Conservation (phyloP, 257 asterid species). For the Nemophila menziesii region DNA sequence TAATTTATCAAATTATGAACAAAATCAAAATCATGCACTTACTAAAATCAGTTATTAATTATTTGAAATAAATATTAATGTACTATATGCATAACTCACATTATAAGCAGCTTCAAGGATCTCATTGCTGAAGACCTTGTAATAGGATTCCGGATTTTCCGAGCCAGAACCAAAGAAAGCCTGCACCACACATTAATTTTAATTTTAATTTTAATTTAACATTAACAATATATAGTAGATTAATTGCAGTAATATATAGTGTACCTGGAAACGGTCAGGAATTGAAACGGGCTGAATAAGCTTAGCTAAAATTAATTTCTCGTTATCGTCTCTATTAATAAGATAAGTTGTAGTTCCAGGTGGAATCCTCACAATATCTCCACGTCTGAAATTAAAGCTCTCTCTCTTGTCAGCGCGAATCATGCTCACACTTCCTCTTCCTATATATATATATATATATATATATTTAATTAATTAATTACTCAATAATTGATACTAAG, state of each 20-base stretch:
- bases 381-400: slow-evolving; percentile 19
- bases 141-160: slow-evolving; percentile 27
- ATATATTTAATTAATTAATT: no score
- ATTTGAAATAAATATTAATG: no score
- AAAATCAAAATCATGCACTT: no score
- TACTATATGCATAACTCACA: no score
- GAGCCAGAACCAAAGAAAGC: slow-evolving; percentile 35
- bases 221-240: no score
- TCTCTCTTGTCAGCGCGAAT: slow-evolving; percentile 15
- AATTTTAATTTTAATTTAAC: no score
- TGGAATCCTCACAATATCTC: slow-evolving; percentile 27
- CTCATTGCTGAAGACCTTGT: slow-evolving; percentile 32
- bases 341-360: slow-evolving; percentile 26
- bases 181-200: slow-evolving; percentile 10
- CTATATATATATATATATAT: no score
- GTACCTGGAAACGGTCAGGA: slow-evolving; percentile 30
- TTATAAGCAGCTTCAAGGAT: slow-evolving; percentile 38
- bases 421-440: slow-evolving; percentile 19
- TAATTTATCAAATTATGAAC: no score
- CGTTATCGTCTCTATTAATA: slow-evolving; percentile 19
- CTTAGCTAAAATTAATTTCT: slow-evolving; percentile 21
- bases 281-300: slow-evolving; percentile 24
- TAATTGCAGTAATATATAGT: no score
- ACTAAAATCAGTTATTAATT: no score
- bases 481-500: no score